Conservation (phyloP, 768 basidiomycete genomes). For the Lentinula sp. region DNA sequence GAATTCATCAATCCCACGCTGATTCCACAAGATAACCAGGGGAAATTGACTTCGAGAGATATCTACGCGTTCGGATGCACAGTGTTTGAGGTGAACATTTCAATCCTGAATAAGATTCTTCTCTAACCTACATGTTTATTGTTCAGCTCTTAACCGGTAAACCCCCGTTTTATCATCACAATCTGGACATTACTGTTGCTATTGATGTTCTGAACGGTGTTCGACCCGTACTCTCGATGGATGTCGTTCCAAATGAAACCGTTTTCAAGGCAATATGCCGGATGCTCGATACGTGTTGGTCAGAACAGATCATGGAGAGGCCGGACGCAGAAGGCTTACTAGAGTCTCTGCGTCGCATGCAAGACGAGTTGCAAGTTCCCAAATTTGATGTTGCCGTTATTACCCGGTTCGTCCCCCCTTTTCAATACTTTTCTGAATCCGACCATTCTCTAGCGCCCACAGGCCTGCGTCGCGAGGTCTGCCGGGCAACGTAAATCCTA, state of each 20-base stretch:
- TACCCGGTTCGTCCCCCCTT: too few relatives aligned
- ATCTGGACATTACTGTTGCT: background rate
- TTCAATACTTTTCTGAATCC: too few relatives aligned
- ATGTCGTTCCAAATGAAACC: background rate
- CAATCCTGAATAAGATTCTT: background rate
- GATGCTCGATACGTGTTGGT: slow-evolving; percentile 5
- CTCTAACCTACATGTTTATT: background rate
- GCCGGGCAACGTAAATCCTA: too few relatives aligned
- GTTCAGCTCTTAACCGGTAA: slow-evolving; percentile 7
- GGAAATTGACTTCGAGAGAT: slow-evolving; percentile 2
- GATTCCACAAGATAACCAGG: background rate
- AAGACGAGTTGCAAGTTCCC: background rate
- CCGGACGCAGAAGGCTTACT: background rate
- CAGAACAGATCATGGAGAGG: background rate
- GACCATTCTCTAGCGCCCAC: too few relatives aligned
- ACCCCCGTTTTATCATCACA: slow-evolving; percentile 6
- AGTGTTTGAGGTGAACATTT: slow-evolving; percentile 5
- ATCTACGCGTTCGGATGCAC: slow-evolving; percentile 11
- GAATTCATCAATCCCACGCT: slow-evolving; percentile 6
- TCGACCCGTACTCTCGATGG: slow-evolving; percentile 5
- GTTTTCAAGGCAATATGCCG: background rate
- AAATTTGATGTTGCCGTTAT: background rate
- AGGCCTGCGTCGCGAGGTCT: too few relatives aligned
- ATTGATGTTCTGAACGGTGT: slow-evolving; percentile 4
- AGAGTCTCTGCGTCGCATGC: background rate